phyloP scores from a whole-genome alignment of 805 yeast species.

The Candida cerambycidarum region DNA sequence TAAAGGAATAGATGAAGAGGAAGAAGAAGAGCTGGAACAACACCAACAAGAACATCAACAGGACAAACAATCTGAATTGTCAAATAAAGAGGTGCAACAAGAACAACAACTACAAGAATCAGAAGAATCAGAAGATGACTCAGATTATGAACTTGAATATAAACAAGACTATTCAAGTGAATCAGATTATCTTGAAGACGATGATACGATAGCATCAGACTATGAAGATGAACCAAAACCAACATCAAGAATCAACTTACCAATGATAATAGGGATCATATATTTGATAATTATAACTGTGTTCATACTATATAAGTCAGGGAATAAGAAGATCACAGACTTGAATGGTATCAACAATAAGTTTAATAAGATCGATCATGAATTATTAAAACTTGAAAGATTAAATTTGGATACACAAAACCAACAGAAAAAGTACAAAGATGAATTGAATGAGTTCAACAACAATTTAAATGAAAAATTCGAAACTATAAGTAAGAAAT shows the following conservation, averaged over 20 bases:
- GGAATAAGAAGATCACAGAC: constrained; percentile 10
- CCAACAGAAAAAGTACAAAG: constrained; percentile 3
- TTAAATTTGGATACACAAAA: constrained; percentile 4
- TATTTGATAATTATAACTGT: background rate
- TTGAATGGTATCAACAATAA: constrained; percentile 15
- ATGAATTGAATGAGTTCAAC: constrained; percentile 8
- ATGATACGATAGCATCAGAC: constrained; percentile 7
- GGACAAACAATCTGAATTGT: constrained; percentile 7
- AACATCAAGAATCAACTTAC: background rate
- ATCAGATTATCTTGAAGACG: constrained; percentile 2
- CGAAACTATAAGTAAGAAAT: constrained; percentile 11
- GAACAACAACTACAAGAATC: background rate
- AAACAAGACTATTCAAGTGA: background rate
- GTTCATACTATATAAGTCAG: background rate
- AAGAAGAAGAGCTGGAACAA: background rate
- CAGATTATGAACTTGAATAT: constrained; percentile 2
- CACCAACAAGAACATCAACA: constrained; percentile 2
- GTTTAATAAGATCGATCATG: constrained; percentile 15
- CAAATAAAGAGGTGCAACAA: constrained; percentile 6
- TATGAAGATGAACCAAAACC: constrained; percentile 3
- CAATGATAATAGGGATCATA: background rate
- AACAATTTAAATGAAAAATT: constrained; percentile 9
- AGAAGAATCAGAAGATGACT: constrained; percentile 1
- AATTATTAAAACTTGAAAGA: constrained; percentile 4
- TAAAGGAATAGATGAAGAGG: background rate